Evolutionary conservation across 768 basidiomycete species (phyloP), one percentile per base, ranked within the genome.

Genomic region (Kwoniella sp.): DNA sequence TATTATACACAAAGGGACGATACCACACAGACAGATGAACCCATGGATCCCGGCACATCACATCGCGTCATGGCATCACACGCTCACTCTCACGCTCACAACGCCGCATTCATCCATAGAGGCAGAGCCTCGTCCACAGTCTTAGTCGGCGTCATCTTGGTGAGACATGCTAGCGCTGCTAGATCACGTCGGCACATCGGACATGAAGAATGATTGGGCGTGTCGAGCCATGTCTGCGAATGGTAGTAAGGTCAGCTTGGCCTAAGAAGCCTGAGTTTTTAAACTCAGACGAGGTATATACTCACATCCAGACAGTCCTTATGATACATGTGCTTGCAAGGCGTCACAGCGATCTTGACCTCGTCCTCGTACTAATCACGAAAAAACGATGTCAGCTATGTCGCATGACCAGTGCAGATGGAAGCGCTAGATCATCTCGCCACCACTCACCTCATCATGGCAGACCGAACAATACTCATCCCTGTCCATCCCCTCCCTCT

Each of bases 301-400:
- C 74, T 68, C 52, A 76, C 74, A 49, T 67, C 63, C 9, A 76
- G 60, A 62, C 74, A 76, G 13, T 65, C 65, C 27, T 67, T 51
- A 49, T 76, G 74, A 55, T 73, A 76, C 72, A 76, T 74, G 59
- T 76, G 74, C 50, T 69, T 67, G 52, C 74, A 76, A 10, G 74
- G 72, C 26, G 74, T 76, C 1, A 73, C 36, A 0, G 68, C 56
- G n/a, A 76, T 48, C 13, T 55, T 21, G 17, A 63, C 61, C 10
- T 63, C 54, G 22, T 60, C 40, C 26, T 68, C 68, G 55, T 73
- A 76, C 69, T 75, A n/a, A n/a, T n/a, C n/a, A n/a, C n/a, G n/a
- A n/a, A n/a, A n/a, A n/a, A n/a, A n/a, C n/a, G n/a, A n/a, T n/a
- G n/a, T n/a, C n/a, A n/a, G n/a, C n/a, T n/a, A n/a, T n/a, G n/a